phyloP scores from a whole-genome alignment of 116 monocot species.

The Phalaenopsis hybrid region DNA sequence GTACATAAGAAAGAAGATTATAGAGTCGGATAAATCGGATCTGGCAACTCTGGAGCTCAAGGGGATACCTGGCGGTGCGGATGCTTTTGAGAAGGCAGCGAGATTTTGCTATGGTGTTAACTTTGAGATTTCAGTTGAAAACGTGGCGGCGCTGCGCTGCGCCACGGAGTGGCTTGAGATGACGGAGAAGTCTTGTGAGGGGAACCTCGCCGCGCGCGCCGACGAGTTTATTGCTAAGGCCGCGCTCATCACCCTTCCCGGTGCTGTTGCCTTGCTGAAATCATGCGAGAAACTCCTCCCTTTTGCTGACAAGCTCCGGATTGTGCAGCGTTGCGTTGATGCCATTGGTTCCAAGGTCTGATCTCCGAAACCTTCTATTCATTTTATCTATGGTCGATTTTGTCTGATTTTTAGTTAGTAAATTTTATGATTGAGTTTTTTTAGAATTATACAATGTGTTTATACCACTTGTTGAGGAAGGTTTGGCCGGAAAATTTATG shows the following conservation, averaged over 20 bases:
- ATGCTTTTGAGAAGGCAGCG: slow-evolving; percentile 70
- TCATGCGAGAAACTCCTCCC: slow-evolving; percentile 60
- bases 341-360: slow-evolving; percentile 53
- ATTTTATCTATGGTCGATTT: background rate
- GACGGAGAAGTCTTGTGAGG: slow-evolving; percentile 47
- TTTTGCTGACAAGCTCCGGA: slow-evolving; percentile 52
- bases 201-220: slow-evolving; percentile 47
- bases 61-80: slow-evolving; percentile 69
- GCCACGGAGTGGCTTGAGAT: slow-evolving; percentile 87
- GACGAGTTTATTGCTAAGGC: slow-evolving; percentile 76
- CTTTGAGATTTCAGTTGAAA: slow-evolving; percentile 79
- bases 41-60: slow-evolving; percentile 36
- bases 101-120: slow-evolving; percentile 85
- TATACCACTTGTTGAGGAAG: background rate
- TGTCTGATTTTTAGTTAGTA: too few species aligned
- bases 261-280: slow-evolving; percentile 55
- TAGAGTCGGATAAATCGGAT: slow-evolving; percentile 35
- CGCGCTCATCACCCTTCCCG: slow-evolving; percentile 62
- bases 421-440: too few species aligned
- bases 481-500: too few species aligned
- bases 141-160: slow-evolving; percentile 64
- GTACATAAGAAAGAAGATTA: slow-evolving; percentile 47
- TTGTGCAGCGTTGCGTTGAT: slow-evolving; percentile 53
- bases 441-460: too few species aligned
- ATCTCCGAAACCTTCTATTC: background rate